Percentiles rank a stretch among this genome's conserved stretches.
These are phyloP conservation scores for Mediolabrus comicus DNA, from an alignment of 108 stramenopile genomes.

Conservation along the genomic window DNA sequence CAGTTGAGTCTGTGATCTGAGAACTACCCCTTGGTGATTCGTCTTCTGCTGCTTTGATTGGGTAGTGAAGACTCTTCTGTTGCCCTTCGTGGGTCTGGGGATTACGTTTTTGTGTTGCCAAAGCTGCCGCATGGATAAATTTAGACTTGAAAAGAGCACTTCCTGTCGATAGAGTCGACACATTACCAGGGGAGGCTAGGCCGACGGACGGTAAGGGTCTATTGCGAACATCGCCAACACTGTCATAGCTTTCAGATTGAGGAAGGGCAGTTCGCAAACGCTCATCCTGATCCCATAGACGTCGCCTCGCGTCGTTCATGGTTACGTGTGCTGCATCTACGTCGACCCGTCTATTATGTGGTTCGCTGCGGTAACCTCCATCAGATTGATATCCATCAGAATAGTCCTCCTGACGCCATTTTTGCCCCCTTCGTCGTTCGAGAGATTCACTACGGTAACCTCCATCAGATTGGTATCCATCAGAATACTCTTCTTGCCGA, in stretches of 20 bases:
- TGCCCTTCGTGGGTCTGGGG: not conserved
- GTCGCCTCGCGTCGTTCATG: constrained; percentile 21
- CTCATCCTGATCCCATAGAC: constrained; percentile 41
- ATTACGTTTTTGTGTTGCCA: constrained; percentile 17
- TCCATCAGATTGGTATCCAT: constrained; percentile 18
- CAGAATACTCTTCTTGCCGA: not conserved
- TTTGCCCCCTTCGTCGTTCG: not conserved
- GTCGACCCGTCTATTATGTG: not conserved
- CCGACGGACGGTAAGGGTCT: not conserved
- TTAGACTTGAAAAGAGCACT: constrained; percentile 44
- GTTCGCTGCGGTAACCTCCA: not conserved
- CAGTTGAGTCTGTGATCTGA: constrained; percentile 40
- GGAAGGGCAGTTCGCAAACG: constrained; percentile 27
- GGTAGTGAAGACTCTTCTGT: not conserved
- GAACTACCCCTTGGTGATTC: constrained; percentile 16
- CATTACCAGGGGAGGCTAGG: constrained; percentile 23
- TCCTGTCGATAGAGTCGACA: constrained; percentile 19
- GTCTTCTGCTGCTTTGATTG: constrained; percentile 1
- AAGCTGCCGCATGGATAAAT: constrained; percentile 42
- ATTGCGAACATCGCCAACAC: not conserved
- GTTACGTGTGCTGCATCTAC: constrained; percentile 14
- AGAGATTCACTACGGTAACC: not conserved
- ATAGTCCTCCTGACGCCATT: not conserved
- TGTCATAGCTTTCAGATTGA: constrained; percentile 2
- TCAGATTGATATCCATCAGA: constrained; percentile 17